A percentile compares a stretch with the other conserved stretches of the same genome.
These are phyloP conservation scores for Blastomyces parvus DNA, from an alignment of 2,329 filamentous ascomycete species.

Conservation along the genomic window DNA sequence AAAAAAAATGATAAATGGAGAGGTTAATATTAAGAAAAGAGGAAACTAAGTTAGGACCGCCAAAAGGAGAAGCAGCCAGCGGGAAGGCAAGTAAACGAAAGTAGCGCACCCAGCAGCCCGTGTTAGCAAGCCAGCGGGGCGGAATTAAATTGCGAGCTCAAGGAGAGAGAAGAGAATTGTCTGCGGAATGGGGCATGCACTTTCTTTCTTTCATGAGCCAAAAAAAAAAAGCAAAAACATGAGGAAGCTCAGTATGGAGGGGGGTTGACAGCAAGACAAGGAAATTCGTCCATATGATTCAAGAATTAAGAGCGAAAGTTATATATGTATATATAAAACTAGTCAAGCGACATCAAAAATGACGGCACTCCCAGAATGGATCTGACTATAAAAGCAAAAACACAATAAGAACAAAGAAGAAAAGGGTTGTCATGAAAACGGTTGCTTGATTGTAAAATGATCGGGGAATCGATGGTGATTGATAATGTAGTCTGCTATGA, in stretches of 20 bases:
- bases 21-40: background rate
- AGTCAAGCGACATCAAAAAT: background rate
- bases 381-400: background rate
- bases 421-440: background rate
- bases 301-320: background rate
- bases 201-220: background rate
- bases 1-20: background rate
- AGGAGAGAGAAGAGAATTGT: background rate
- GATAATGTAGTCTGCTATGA: background rate
- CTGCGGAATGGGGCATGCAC: background rate
- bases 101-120: background rate
- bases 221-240: background rate
- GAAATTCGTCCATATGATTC: background rate
- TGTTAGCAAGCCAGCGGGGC: too few species aligned
- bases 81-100: background rate
- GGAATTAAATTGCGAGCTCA: too few species aligned
- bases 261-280: background rate
- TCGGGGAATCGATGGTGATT: background rate
- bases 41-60: background rate
- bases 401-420: background rate
- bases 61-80: background rate
- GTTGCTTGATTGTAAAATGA: constrained; percentile 3
- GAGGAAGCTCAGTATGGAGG: background rate
- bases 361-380: background rate
- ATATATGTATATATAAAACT: background rate